Percentiles rank a stretch among this genome's conserved stretches.
phyloP scores from a whole-genome alignment of 352 stramenopile genomes.

The Globisporangium spinosum region DNA sequence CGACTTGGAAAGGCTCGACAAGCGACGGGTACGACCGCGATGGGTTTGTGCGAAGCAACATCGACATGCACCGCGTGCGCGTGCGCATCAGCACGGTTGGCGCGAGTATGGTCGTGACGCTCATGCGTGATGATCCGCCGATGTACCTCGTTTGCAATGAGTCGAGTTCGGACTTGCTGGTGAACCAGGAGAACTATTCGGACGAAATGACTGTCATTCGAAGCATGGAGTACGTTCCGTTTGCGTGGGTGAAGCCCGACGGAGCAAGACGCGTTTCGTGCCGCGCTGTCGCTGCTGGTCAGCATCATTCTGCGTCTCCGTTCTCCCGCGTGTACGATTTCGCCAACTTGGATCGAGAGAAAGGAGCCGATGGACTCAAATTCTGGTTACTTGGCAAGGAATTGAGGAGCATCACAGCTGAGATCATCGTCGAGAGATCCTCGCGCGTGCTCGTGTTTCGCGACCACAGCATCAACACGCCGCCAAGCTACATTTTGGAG shows the following conservation, averaged over 20 bases:
- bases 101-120: constrained; percentile 76
- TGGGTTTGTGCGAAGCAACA: constrained; percentile 38
- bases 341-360: constrained; percentile 75
- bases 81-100: constrained; percentile 75
- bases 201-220: constrained; percentile 63
- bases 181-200: constrained; percentile 65
- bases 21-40: constrained; percentile 34
- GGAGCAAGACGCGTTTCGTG: constrained; percentile 71
- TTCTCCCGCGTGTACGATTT: constrained; percentile 82
- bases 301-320: constrained; percentile 48
- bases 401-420: constrained; percentile 56
- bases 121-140: constrained; percentile 68
- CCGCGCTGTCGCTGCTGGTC: constrained; percentile 45
- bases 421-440: constrained; percentile 75
- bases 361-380: constrained; percentile 62
- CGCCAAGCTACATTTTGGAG: constrained; percentile 72
- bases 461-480: constrained; percentile 48
- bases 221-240: constrained; percentile 69
- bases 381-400: constrained; percentile 73
- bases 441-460: constrained; percentile 81
- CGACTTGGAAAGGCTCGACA: constrained; percentile 43
- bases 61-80: constrained; percentile 64
- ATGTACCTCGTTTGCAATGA: constrained; percentile 88
- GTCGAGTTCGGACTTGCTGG: constrained; percentile 66
- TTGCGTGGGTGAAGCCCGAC: constrained; percentile 79